Base-by-base conservation (phyloP, 768 basidiomycete species). In the Tulasnella sp. region DNA sequence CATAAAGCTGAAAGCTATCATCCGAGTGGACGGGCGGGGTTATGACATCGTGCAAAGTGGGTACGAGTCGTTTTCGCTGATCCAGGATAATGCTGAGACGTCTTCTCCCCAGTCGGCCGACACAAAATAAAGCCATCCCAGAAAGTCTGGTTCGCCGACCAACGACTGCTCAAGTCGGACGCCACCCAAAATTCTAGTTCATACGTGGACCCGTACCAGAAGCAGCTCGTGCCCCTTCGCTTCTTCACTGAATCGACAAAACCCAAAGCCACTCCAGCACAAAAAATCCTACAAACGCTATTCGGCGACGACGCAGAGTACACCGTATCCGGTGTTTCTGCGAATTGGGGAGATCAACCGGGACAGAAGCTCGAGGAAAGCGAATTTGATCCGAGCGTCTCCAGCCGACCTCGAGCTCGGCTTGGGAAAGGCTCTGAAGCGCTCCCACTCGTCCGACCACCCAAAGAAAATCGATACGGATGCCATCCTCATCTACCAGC, bases 41-140 rank as follows among this genome's bases (percentile, higher is more conserved):
- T 97, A 94, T 79, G 93, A 97, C 79, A 87, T 98, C 73, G 87
- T 91, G 40, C 93, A 89, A 85, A 84, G 96, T 96, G 79, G 80
- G 91, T 82, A 25, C 17, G 36, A 4, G 12, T 19, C 52, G 25
- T 42, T 34, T 36, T 38, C 64, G 25, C 12, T 0, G 2, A 37
- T 6, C 3, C 2, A 1, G 3, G 12, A 31, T 74, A 6, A 25
- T 31, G 49, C 17, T 38, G n/a, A 31, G 49, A 36, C 45, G 25
- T 4, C 38, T 4, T 22, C 25, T 31, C 9, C 14, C 14, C 34
- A 76, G 76, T 72, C 38, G 69, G 76, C 37, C 34, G 17, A 25
- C 34, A 76, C 45, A 37, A 37, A 19, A 64, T 76, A 8, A 68
- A 40, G 49, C 11, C 38, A 3, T 70, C n/a, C 34, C 67, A 76